A percentile compares a stretch with the other conserved stretches of the same genome.
phyloP scores from a whole-genome alignment of 306 rosid species.

The Lablab purpureus region DNA sequence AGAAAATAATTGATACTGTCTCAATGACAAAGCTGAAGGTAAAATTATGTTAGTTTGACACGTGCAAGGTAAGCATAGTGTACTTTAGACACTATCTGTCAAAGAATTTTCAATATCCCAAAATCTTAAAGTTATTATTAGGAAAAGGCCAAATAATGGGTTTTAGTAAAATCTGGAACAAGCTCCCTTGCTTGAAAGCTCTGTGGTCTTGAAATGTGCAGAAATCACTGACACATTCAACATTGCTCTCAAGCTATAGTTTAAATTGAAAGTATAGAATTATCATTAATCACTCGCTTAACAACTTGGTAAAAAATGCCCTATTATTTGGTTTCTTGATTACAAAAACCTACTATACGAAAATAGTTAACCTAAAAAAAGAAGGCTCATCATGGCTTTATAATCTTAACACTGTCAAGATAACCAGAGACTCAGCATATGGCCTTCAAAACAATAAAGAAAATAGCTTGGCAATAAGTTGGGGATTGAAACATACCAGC shows the following conservation, averaged over 20 bases:
- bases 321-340: neutral
- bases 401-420: neutral
- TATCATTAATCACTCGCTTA: neutral
- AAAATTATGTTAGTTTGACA: constrained; percentile 6
- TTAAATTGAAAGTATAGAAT: neutral
- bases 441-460: neutral
- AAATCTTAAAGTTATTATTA: neutral
- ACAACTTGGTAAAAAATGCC: neutral
- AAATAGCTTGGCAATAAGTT: neutral
- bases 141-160: neutral
- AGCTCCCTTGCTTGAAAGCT: neutral
- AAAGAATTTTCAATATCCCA: neutral
- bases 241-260: neutral
- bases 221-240: neutral
- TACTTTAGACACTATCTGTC: neutral
- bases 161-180: constrained; percentile 20
- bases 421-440: neutral
- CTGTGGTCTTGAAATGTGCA: constrained; percentile 1
- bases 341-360: neutral
- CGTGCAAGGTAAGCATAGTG: neutral
- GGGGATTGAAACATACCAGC: constrained; percentile 55
- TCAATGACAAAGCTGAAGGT: constrained; percentile 8
- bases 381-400: neutral
- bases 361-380: constrained; percentile 2
- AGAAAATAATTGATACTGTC: neutral